Conservation (phyloP, 352 stramenopile species). For the Pythium brassicae region DNA sequence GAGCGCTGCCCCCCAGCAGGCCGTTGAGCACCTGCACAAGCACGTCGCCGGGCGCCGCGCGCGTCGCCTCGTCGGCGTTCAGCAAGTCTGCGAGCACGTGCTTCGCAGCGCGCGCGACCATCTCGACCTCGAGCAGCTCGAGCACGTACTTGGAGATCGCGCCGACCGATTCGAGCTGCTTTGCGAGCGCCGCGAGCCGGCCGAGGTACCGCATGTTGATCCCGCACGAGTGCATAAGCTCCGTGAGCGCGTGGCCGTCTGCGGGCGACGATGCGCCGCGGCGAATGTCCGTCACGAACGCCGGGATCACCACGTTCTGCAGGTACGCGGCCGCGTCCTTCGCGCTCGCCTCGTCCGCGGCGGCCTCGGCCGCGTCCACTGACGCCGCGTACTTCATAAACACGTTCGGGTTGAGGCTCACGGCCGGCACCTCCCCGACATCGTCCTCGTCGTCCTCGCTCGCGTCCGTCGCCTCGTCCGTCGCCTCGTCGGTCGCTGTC, state of each 20-base stretch:
- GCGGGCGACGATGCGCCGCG: constrained; percentile 73
- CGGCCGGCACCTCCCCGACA: constrained; percentile 39
- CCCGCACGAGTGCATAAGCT: constrained; percentile 93
- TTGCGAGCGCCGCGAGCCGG: constrained; percentile 83
- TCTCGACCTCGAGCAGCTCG: constrained; percentile 95
- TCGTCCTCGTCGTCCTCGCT: constrained; percentile 47
- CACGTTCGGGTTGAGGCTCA: constrained; percentile 85
- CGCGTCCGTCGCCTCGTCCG: constrained; percentile 18
- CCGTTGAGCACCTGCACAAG: constrained; percentile 85
- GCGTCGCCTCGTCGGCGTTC: constrained; percentile 52
- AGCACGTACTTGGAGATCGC: constrained; percentile 91
- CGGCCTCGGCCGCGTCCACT: constrained; percentile 53
- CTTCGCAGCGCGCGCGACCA: constrained; percentile 92
- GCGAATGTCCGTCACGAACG: constrained; percentile 82
- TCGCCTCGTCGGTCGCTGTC: constrained; percentile 15
- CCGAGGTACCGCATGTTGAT: constrained; percentile 98
- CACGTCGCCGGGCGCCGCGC: constrained; percentile 62
- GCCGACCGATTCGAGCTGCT: constrained; percentile 83
- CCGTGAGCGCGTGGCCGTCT: constrained; percentile 90
- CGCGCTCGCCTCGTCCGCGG: constrained; percentile 63
- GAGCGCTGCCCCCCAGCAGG: constrained; percentile 44
- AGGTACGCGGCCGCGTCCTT: constrained; percentile 81
- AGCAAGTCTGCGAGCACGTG: constrained; percentile 74
- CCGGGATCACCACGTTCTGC: constrained; percentile 81
- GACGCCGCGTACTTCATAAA: constrained; percentile 88